Percentiles rank a stretch among this genome's conserved stretches.
Conservation (phyloP, 495 filamentous ascomycete species). For the Sabuloglossum arenarium region DNA sequence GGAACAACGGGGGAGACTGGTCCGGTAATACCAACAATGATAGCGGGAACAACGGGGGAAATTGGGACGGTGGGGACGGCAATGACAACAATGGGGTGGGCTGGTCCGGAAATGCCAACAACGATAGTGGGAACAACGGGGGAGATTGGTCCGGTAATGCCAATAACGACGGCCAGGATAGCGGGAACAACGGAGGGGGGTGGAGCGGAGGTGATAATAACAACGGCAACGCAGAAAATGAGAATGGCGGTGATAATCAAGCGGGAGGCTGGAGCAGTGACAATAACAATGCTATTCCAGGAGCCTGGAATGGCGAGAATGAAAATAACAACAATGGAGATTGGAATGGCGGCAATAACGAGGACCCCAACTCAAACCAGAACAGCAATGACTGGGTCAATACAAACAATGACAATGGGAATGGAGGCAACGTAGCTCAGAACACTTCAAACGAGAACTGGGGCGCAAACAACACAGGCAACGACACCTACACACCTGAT, state of each 20-base stretch:
- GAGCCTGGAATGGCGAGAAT: background rate
- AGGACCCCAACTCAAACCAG: background rate
- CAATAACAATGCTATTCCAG: background rate
- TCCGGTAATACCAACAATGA: no score
- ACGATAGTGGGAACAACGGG: no score
- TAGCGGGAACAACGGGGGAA: no score
- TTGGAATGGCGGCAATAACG: slow-evolving; percentile 2
- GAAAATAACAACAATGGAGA: slow-evolving; percentile 2
- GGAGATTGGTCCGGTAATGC: background rate
- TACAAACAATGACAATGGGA: background rate
- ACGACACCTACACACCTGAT: background rate
- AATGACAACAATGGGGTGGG: background rate
- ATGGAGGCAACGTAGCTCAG: background rate
- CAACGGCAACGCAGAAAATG: no score
- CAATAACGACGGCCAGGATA: no score
- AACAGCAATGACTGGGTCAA: background rate
- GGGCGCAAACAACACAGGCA: background rate
- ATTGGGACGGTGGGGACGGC: background rate
- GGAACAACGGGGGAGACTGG: no score
- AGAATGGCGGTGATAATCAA: background rate
- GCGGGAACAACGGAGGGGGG: background rate
- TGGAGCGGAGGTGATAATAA: no score
- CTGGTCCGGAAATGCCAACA: no score
- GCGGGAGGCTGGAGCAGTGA: no score
- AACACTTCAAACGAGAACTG: background rate